A percentile compares a stretch with the other conserved stretches of the same genome.
Evolutionary conservation across 2,329 filamentous ascomycete species (phyloP).

Genomic region (Aschersonia sp.): DNA sequence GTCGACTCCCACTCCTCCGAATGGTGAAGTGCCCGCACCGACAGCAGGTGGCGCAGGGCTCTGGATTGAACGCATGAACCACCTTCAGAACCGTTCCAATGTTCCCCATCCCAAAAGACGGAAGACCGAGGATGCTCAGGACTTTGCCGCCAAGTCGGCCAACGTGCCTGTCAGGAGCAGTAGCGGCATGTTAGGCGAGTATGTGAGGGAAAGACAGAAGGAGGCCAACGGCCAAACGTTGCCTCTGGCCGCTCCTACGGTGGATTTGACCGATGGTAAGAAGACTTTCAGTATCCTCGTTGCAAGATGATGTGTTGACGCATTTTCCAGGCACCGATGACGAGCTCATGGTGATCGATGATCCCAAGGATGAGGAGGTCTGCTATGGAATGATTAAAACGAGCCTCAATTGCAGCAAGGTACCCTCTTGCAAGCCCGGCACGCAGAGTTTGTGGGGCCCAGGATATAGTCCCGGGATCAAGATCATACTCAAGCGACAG

Average conservation of each 20-base stretch:
- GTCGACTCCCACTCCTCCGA: conserved; percentile 17
- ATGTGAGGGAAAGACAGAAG: conserved; percentile 45
- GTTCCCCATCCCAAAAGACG: conserved; percentile 49
- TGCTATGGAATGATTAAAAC: conserved; percentile 69
- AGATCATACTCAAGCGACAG: conserved; percentile 50
- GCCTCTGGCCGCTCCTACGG: conserved; percentile 24
- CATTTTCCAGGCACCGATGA: conserved; percentile 31
- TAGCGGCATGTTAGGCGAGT: conserved; percentile 46
- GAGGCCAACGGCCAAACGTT: conserved; percentile 19
- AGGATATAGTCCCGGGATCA: conserved; percentile 57
- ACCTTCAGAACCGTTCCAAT: conserved; percentile 50
- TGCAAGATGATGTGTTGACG: conserved; percentile 16
- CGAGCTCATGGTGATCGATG: conserved; percentile 40
- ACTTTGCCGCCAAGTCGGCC: conserved; percentile 21
- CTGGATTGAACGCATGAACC: conserved; percentile 64
- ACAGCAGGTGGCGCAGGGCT: conserved; percentile 29
- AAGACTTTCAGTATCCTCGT: too few relatives aligned
- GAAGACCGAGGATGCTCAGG: conserved; percentile 35
- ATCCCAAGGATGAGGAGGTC: conserved; percentile 54
- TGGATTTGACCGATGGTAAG: conserved; percentile 43
- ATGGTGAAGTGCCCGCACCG: conserved; percentile 9
- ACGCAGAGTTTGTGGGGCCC: conserved; percentile 42
- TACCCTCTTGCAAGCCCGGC: conserved; percentile 55
- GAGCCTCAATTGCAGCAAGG: conserved; percentile 48
- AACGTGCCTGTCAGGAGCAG: conserved; percentile 20